Conservation (phyloP, 2,329 filamentous ascomycete species). For the Alternaria gaisen region DNA sequence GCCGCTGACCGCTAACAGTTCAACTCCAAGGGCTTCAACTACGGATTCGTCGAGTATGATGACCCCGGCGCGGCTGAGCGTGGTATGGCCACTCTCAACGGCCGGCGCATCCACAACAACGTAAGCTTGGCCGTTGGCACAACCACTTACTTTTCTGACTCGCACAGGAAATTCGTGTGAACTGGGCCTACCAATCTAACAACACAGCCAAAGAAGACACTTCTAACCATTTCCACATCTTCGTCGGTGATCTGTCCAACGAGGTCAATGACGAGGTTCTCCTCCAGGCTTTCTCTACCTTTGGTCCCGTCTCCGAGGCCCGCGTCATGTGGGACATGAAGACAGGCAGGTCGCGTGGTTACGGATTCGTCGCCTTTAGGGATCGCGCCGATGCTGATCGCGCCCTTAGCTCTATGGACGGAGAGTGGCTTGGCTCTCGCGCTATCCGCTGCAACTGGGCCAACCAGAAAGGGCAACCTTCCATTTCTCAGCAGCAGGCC, state of each 20-base stretch:
- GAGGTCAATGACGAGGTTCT: conserved; percentile 98
- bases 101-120: conserved; percentile 92
- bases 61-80: conserved; percentile 95
- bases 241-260: conserved; percentile 96
- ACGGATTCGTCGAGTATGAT: conserved; percentile 98
- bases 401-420: conserved; percentile 96
- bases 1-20: conserved; percentile 30
- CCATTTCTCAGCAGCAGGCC: conserved; percentile 95
- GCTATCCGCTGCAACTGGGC: conserved; percentile 99
- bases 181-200: conserved; percentile 99
- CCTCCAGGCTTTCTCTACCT: conserved; percentile 91
- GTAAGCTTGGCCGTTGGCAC: conserved; percentile 64
- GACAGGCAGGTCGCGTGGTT: conserved; percentile 94
- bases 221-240: conserved; percentile 98
- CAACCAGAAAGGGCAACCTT: conserved; percentile 99
- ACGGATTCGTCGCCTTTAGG: conserved; percentile 97
- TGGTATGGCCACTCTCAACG: conserved; percentile 96
- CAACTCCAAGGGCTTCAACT: conserved; percentile 86
- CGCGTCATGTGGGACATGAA: conserved; percentile 99
- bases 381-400: conserved; percentile 95
- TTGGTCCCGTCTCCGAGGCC: conserved; percentile 94
- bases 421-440: conserved; percentile 97
- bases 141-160: conserved; percentile 32
- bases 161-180: conserved; percentile 91
- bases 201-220: conserved; percentile 95